phyloP scores from a whole-genome alignment of 768 basidiomycete genomes.

The Mycena haematopus region DNA sequence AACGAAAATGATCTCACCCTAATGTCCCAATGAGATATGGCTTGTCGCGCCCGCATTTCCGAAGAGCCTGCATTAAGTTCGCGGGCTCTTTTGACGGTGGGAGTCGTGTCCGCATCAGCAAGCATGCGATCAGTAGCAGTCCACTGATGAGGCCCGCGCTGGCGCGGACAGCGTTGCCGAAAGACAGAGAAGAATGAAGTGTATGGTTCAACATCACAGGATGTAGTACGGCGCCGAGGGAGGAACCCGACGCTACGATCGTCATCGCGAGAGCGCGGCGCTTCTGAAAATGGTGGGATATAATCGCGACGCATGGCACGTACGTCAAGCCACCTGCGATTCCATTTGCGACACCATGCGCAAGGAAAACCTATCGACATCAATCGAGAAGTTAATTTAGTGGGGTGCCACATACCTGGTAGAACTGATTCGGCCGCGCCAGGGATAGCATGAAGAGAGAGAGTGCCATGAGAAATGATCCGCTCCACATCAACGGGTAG shows the following conservation, averaged over 20 bases:
- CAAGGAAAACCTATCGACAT: conserved; percentile 50
- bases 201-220: conserved; percentile 40
- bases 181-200: conserved; percentile 39
- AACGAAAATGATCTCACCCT: conserved; percentile 38
- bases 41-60: conserved; percentile 47
- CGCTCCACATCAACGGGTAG: conserved; percentile 51
- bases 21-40: conserved; percentile 50
- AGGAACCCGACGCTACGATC: conserved; percentile 46
- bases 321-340: conserved; percentile 59
- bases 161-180: conserved; percentile 47
- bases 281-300: conserved; percentile 52
- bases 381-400: not conserved
- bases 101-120: conserved; percentile 21
- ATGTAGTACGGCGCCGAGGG: conserved; percentile 33
- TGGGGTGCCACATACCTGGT: conserved; percentile 37
- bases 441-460: conserved; percentile 54
- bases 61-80: conserved; percentile 37
- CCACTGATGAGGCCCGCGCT: conserved; percentile 46
- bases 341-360: conserved; percentile 55
- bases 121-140: conserved; percentile 36
- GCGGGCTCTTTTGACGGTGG: conserved; percentile 39
- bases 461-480: conserved; percentile 49
- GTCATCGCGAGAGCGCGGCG: conserved; percentile 51
- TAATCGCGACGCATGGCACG: conserved; percentile 53
- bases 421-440: conserved; percentile 40